Conservation (phyloP, 768 basidiomycete species). For the Boletus huronensis region DNA sequence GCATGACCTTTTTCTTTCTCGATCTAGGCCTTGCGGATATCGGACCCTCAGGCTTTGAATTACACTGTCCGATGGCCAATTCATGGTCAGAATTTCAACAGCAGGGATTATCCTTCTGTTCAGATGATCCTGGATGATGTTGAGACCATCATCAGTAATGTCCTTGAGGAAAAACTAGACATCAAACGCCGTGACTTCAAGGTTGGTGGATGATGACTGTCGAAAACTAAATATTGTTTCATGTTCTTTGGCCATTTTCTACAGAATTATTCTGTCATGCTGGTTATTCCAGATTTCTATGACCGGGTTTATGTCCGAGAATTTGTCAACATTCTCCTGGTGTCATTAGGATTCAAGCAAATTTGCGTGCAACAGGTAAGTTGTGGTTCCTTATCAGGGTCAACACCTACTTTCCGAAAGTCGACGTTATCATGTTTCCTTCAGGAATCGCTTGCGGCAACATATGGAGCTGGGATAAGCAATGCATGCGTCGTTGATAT, state of each 20-base stretch:
- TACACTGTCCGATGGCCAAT: conserved; percentile 85
- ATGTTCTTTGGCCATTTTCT: background rate
- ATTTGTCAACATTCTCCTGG: conserved; percentile 66
- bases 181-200: conserved; percentile 55
- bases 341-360: conserved; percentile 88
- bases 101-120: conserved; percentile 65
- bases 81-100: conserved; percentile 78
- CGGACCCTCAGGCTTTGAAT: conserved; percentile 62
- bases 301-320: conserved; percentile 82
- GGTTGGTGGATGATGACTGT: conserved; percentile 37
- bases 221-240: background rate
- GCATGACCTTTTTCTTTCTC: conserved; percentile 8
- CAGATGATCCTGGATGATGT: conserved; percentile 77
- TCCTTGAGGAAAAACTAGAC: conserved; percentile 57
- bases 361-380: conserved; percentile 84
- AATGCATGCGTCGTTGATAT: conserved; percentile 96
- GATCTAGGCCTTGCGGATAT: conserved; percentile 61
- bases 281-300: conserved; percentile 91
- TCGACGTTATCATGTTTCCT: background rate
- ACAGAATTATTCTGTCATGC: conserved; percentile 82
- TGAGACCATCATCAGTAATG: conserved; percentile 59
- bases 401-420: too few relatives aligned
- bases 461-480: conserved; percentile 92
- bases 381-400: background rate
- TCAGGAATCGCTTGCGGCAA: conserved; percentile 89